Evolutionary conservation across 106 monocot genomes (phyloP), one percentile per base, ranked within the genome.

Genomic region (Allium fistulosum): DNA sequence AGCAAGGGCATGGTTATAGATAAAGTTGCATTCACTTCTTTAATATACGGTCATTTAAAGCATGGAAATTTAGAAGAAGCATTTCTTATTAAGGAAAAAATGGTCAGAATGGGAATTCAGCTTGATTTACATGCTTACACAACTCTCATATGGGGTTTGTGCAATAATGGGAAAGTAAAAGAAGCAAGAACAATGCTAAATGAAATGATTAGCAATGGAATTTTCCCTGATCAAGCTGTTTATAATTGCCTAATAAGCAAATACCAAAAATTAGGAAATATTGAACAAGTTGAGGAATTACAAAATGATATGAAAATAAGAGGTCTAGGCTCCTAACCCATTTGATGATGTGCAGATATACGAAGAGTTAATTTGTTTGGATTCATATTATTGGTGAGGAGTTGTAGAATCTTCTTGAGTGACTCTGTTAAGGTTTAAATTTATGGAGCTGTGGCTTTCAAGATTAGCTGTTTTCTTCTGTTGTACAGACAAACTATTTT

Each of bases 171-270:
- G 27, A 79, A 76, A 60, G 73, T 87, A 69, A 17, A 84, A 72
- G 76, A 84, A 80, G 94, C 89, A 50, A 87, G 82, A 59, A 76
- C 70, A 46, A 69, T 87, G 68, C 59, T 94, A 17, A 69, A 27
- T 16, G 80, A 94, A 66, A 94, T 94, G 94, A 76, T 82, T 9
- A 45, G 51, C 13, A 80, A 76, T 50, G 84, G 81, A 47, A 56
- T 94, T 82, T 9, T 28, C 48, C 94, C 94, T 58, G 87, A 90
- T 77, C 69, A 78, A 51, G 78, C 61, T 72, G 84, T 90, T 76
- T 94, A 94, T 78, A 84, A 82, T 66, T 90, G 80, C 76, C 63
- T 90, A 53, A 90, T 87, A 78, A 82, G 69, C 63, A 86, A 82
- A 51, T 87, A 82, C 74, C 59, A 51, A 7, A 80, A 84, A 68